Evolutionary conservation across 768 basidiomycete species (phyloP).

Genomic region (Sporobolomyces roseus): DNA sequence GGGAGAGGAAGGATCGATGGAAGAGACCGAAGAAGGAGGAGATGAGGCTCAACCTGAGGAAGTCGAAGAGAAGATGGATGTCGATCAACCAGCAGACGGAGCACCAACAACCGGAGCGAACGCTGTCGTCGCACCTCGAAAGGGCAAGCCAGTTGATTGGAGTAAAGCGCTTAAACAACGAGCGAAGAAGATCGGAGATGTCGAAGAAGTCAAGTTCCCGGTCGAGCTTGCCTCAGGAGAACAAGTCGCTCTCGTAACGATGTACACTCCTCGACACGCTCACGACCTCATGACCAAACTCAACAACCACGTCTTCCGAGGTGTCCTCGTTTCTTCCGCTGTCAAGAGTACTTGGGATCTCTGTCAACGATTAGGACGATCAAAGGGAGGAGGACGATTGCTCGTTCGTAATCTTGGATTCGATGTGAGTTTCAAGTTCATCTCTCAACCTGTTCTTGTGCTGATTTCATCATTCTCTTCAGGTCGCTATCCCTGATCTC

Average conservation of each 20-base stretch:
- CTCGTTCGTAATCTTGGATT: constrained; percentile 88
- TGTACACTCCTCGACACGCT: constrained; percentile 64
- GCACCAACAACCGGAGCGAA: constrained; percentile 50
- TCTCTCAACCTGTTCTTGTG: background rate
- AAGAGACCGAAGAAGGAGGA: constrained; percentile 17
- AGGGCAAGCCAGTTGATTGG: constrained; percentile 32
- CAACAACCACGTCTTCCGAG: constrained; percentile 90
- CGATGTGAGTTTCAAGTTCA: constrained; percentile 48
- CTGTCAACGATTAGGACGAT: constrained; percentile 47
- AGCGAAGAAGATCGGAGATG: constrained; percentile 68
- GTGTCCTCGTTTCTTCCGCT: constrained; percentile 74
- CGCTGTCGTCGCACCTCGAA: constrained; percentile 31
- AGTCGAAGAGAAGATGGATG: constrained; percentile 54
- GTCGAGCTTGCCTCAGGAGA: constrained; percentile 55
- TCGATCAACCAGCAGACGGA: constrained; percentile 52
- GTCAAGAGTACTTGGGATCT: constrained; percentile 75
- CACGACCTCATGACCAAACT: constrained; percentile 70
- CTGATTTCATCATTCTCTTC: constrained; percentile 6
- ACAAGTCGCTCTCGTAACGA: constrained; percentile 65
- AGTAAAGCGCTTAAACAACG: constrained; percentile 55
- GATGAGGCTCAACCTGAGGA: constrained; percentile 45
- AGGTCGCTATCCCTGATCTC: constrained; percentile 77
- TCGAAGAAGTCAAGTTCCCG: constrained; percentile 63
- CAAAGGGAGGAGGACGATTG: constrained; percentile 57
- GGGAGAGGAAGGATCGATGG: constrained; percentile 31